Percentiles rank a stretch among this genome's conserved stretches.
Evolutionary conservation across 2,329 filamentous ascomycete species (phyloP).

Genomic region (Samsoniella hepiali): DNA sequence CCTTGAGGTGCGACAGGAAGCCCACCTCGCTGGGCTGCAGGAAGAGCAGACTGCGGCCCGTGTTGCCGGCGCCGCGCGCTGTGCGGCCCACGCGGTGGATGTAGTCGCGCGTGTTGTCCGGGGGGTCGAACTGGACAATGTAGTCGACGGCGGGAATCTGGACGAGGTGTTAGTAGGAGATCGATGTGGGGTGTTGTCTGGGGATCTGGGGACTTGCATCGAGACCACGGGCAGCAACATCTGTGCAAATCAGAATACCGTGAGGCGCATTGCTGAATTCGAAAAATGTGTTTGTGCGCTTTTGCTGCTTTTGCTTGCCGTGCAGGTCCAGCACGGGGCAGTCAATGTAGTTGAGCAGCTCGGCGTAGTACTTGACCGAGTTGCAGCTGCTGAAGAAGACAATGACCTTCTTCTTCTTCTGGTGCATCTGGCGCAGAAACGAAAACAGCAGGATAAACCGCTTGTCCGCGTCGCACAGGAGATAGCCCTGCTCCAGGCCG

Average conservation of each 20-base stretch:
- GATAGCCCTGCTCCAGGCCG: slow-evolving; percentile 92
- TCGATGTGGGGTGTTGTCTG: neutral
- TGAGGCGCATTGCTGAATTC: slow-evolving; percentile 77
- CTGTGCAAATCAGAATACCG: slow-evolving; percentile 91
- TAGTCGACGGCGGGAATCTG: slow-evolving; percentile 91
- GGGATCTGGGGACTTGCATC: slow-evolving; percentile 55
- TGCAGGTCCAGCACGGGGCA: slow-evolving; percentile 82
- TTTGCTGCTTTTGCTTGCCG: slow-evolving; percentile 97
- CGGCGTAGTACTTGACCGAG: slow-evolving; percentile 92
- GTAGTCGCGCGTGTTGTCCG: slow-evolving; percentile 86
- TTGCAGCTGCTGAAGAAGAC: slow-evolving; percentile 93
- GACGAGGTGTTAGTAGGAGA: neutral
- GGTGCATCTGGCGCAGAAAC: slow-evolving; percentile 74
- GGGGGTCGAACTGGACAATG: slow-evolving; percentile 94
- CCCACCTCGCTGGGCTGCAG: slow-evolving; percentile 88
- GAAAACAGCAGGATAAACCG: slow-evolving; percentile 92
- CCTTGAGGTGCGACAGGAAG: slow-evolving; percentile 87
- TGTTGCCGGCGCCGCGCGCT: slow-evolving; percentile 76
- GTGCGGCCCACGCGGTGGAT: slow-evolving; percentile 96
- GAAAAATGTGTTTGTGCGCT: slow-evolving; percentile 98
- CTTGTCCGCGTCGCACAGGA: slow-evolving; percentile 89
- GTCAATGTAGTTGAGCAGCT: slow-evolving; percentile 97
- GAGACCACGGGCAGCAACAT: slow-evolving; percentile 90
- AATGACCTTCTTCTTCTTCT: slow-evolving; percentile 94
- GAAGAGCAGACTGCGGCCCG: slow-evolving; percentile 89